Evolutionary conservation across 1,284 basidiomycete species (phyloP), one percentile per base, ranked within the genome.

Genomic region (Leccinum variabile): DNA sequence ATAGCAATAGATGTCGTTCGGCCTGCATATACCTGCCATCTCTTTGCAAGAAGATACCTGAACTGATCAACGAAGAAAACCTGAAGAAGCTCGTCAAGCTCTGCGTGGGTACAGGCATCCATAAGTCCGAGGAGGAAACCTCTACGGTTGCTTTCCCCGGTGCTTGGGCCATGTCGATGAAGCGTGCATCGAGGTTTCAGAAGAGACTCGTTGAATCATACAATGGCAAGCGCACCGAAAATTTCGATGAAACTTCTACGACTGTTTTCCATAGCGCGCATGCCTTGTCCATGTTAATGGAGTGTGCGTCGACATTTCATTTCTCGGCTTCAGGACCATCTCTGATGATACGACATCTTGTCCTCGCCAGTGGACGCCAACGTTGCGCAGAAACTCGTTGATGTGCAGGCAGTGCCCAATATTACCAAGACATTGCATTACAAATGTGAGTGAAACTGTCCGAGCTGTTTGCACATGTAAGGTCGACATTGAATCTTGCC

Each of bases 11-110:
- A n/a, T 50, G 35, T 32, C 64, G 65, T 54, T 68, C 69, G 10
- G 75, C 65, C 35, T 75, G 73, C 64, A 68, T 62, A 4, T 75
- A 63, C 22, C 44, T 73, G 3, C 74, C 69, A 1, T 71, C 74
- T 10, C 70, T 73, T 32, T 76, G 70, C 60, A 70, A 72, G 37
- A 59, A 61, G 32, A 32, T 32, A 32, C 32, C 32, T 22, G 18
- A n/a, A 28, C 28, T 73, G 4, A 55, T 73, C 6, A 64, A n/a
- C 28, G 18, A 75, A 0, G 59, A 54, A 11, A 69, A 72, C 22
- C n/a, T 73, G 59, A 57, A 57, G 28, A 52, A 9, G 41, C 41
- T 44, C 2, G 41, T 44, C n/a, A 2, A 18, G 10, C n/a, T 18
- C 41, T 41, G 39, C 3, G 16, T 41, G 39, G n/a, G 9, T 44